Base-by-base conservation (phyloP, 1,284 basidiomycete species). In the Tylopilus sp. region DNA sequence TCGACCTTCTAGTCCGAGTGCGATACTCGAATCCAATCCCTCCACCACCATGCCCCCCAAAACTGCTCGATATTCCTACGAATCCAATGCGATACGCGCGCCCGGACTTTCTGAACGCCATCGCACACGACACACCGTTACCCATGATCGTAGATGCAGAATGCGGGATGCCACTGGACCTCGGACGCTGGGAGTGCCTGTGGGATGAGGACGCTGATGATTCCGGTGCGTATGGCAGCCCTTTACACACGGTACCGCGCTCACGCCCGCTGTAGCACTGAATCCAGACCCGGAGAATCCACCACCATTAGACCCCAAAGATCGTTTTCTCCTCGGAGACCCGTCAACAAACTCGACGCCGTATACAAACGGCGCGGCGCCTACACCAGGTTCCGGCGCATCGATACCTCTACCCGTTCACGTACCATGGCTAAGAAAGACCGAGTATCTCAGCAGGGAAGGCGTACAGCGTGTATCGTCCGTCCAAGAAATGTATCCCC, bases 111-210 rank as follows among this genome's bases (percentile, higher is more conserved):
- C 77, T 94, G 21, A 82, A 89, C 55, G 77, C 83, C 17, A 73
- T 96, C 37, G 87, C 88, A 1, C 82, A 85, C 44, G 88, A 89
- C 41, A 82, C 83, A 7, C 85, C 87, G 0, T 67, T 95, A 10
- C 92, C 94, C 0, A 92, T 97, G 89, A 85, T 96, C 53, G 85
- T 95, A 1, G 94, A 97, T 61, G 88, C 89, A 1, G 94, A 97
- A 66, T 86, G 87, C 62, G 94, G 94, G 1, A 94, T 97, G 91
- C 92, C 93, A 0, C 71, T 97, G 20, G 90, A 96, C 64, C 70
- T 95, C 43, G 85, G 88, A 20, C 77, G 78, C 53, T 94, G 83
- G 77, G 85, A 88, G 43, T 87, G 82, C 31, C 70, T 91, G 17
- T 92, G 91, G 89, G 85, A 88, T 47, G 87, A 89, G 40, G 78